Conservation (phyloP, 768 basidiomycete genomes). For the Lanmaoa pseudosensibilis region DNA sequence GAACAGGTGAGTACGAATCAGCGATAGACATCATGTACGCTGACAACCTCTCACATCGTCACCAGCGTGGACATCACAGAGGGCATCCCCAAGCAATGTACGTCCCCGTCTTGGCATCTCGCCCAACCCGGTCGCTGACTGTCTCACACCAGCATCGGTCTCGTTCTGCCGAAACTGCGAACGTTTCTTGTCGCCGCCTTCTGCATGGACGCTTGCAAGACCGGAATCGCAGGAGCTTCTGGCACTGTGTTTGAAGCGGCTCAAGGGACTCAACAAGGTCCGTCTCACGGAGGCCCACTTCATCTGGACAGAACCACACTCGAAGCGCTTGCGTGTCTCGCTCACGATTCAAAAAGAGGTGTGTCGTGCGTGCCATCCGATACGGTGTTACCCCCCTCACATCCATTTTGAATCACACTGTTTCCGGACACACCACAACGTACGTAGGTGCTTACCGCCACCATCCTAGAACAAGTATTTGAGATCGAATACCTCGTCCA, state of each 20-base stretch:
- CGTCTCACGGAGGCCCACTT: conserved; percentile 98
- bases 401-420: not conserved
- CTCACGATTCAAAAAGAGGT: conserved; percentile 99
- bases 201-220: conserved; percentile 79
- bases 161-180: conserved; percentile 96
- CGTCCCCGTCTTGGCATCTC: conserved; percentile 10
- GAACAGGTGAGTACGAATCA: conserved; percentile 62
- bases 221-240: conserved; percentile 93
- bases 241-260: conserved; percentile 91
- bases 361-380: conserved; percentile 12
- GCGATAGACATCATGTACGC: not conserved
- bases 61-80: conserved; percentile 93
- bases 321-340: conserved; percentile 87
- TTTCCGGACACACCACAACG: not conserved
- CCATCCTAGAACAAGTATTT: conserved; percentile 96
- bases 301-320: conserved; percentile 99
- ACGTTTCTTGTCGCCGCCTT: conserved; percentile 89
- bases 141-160: conserved; percentile 61
- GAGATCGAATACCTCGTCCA: conserved; percentile 96
- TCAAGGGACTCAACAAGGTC: conserved; percentile 92
- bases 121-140: not conserved
- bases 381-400: no score
- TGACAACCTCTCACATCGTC: not conserved
- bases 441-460: conserved; percentile 83
- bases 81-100: conserved; percentile 93